Evolutionary conservation across 345 rosid genomes (phyloP).

Genomic region (Laguncularia racemosa): DNA sequence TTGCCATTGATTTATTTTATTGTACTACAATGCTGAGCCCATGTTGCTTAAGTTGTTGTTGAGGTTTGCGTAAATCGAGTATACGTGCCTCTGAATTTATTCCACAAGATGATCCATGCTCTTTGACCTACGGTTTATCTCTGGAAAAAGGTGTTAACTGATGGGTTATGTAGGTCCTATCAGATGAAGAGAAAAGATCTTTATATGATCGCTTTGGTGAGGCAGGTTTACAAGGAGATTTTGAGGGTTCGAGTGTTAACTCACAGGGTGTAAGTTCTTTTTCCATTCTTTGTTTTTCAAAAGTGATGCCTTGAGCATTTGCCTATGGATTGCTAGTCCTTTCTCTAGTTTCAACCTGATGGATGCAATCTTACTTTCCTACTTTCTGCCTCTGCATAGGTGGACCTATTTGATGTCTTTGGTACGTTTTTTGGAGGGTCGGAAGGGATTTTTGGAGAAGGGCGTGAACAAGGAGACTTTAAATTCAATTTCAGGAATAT

Average conservation of each 20-base stretch:
- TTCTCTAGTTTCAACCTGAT: neutral
- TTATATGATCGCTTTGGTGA: slow-evolving; percentile 81
- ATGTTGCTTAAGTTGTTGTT: neutral
- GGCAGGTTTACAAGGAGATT: slow-evolving; percentile 59
- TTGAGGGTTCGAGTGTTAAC: slow-evolving; percentile 39
- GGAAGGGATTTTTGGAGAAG: slow-evolving; percentile 56
- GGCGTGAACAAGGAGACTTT: slow-evolving; percentile 46
- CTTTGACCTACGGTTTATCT: slow-evolving; percentile 3
- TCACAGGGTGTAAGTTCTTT: slow-evolving; percentile 46
- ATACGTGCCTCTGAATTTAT: neutral
- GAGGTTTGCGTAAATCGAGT: neutral
- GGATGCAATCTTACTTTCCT: neutral
- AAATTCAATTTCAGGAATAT: slow-evolving; percentile 47
- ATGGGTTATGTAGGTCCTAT: slow-evolving; percentile 65
- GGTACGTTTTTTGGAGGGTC: slow-evolving; percentile 79
- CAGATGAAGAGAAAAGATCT: slow-evolving; percentile 91
- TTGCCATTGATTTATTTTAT: neutral
- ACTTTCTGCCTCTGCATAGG: slow-evolving; percentile 27
- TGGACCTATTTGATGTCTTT: slow-evolving; percentile 80
- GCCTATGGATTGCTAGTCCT: neutral
- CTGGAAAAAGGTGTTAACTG: slow-evolving; percentile 22
- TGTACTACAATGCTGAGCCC: neutral
- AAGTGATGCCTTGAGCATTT: neutral
- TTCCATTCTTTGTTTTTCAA: slow-evolving; percentile 6
- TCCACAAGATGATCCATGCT: neutral